Base-by-base conservation (phyloP, 2,329 filamentous ascomycete genomes). In the Setomelanomma holmii region DNA sequence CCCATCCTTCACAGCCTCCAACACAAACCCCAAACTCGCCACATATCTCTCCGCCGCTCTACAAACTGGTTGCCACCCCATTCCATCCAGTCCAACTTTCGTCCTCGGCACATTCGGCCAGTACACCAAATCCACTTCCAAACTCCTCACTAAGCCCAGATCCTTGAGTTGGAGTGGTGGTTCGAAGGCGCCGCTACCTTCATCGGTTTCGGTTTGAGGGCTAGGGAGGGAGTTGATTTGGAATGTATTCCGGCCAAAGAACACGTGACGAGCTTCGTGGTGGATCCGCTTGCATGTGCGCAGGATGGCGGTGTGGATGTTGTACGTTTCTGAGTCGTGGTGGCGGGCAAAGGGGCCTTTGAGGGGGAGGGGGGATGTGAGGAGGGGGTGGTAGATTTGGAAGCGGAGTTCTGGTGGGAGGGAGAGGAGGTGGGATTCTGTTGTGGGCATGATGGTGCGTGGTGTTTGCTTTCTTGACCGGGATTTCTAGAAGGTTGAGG, bases 211-310 rank as follows among this genome's bases (percentile, higher is more conserved):
- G 3, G 16, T 36, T 36, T 17, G 11, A 38, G 4, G 45, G 14
- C 3, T 35, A 44, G 7, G 56, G 49, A 58, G 22, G 4, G 60
- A 63, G 20, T 59, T 64, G 40, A 73, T 50, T 35, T 57, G 55
- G 56, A 79, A 76, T 8, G 62, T 68, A 55, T 79, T 79, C 50
- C 73, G 74, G 49, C 67, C 67, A 55, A 76, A 78, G 50, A 79
- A 75, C 20, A 76, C 65, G 21, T 64, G 64, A 21, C 71, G 68
- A 1, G 77, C 75, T 65, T 79, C 77, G 23, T 70, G 66, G 63
- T 78, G 65, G 51, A 79, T 69, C 24, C 73, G 70, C 42, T 69
- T 73, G 59, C 69, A 77, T 19, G 63, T 64, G 14, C 72, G 64
- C 2, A 79, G 67, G 40, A 79, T 69, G 27, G 59, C 58, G 5